These are phyloP conservation scores for Mentha longifolia DNA, from an alignment of 257 asterid genomes.

Conservation along the genomic window DNA sequence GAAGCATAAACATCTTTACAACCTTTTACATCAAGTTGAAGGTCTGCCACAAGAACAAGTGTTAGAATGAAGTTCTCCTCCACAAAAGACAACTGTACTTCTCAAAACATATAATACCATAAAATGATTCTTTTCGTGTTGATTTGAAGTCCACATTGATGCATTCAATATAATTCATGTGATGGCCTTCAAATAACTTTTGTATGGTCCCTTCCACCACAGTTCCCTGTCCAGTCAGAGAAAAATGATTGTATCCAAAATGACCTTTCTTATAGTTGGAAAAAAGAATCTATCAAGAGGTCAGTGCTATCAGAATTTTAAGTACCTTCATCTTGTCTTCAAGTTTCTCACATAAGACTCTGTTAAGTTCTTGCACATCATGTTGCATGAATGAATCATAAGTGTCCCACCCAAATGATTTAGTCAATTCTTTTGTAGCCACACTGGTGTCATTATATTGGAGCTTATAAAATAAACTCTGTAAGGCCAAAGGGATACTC, in stretches of 20 bases:
- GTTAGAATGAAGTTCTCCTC: slow-evolving; percentile 28
- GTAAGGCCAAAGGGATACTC: slow-evolving; percentile 86
- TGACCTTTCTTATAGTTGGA: slow-evolving; percentile 9
- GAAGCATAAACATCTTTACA: slow-evolving; percentile 85
- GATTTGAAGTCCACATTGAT: slow-evolving; percentile 88
- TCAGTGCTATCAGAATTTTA: not conserved
- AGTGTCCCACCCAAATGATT: slow-evolving; percentile 94
- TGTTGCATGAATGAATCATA: slow-evolving; percentile 91
- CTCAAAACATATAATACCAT: slow-evolving; percentile 54
- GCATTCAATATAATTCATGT: slow-evolving; percentile 86
- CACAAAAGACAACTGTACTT: slow-evolving; percentile 13
- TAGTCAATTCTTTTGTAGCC: slow-evolving; percentile 89
- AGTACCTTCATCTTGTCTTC: slow-evolving; percentile 95
- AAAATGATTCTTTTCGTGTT: slow-evolving; percentile 87
- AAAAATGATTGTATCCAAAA: slow-evolving; percentile 31
- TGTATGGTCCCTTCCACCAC: slow-evolving; percentile 97
- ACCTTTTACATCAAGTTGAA: slow-evolving; percentile 94
- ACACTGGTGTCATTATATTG: slow-evolving; percentile 87
- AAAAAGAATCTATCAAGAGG: slow-evolving; percentile 9
- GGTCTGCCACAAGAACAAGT: slow-evolving; percentile 55
- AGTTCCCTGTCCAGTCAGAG: slow-evolving; percentile 66
- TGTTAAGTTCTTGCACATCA: slow-evolving; percentile 92
- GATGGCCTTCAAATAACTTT: slow-evolving; percentile 91
- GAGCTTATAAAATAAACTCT: slow-evolving; percentile 88
- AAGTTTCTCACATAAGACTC: slow-evolving; percentile 84